Conservation (phyloP, 306 rosid genomes). For the Medicago arabica region DNA sequence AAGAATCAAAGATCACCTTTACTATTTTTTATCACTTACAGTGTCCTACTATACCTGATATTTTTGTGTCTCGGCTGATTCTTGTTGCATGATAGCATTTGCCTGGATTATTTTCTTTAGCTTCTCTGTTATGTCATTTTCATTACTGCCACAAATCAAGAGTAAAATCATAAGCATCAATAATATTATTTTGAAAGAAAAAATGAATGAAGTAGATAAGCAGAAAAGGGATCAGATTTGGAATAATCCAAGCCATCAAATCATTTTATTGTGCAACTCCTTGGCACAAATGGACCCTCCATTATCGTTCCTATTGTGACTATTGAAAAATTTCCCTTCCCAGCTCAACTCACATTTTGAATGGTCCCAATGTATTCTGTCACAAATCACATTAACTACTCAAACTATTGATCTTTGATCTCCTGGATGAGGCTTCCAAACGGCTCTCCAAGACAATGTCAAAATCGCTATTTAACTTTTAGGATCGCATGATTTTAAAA, state of each 20-base stretch:
- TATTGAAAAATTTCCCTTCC: not conserved
- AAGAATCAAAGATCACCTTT: too few species aligned
- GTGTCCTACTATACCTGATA: constrained; percentile 58
- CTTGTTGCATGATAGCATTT: constrained; percentile 63
- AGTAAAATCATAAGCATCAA: constrained; percentile 30
- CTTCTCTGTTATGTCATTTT: constrained; percentile 92
- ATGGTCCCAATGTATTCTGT: not conserved
- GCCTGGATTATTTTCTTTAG: constrained; percentile 68
- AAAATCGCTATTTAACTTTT: not conserved
- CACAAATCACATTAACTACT: constrained; percentile 14
- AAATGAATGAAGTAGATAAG: constrained; percentile 24
- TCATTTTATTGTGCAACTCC: constrained; percentile 3
- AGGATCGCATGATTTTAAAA: not conserved
- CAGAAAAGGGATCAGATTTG: constrained; percentile 9
- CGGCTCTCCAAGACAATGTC: not conserved
- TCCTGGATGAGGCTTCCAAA: constrained; percentile 8
- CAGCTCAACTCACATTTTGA: not conserved
- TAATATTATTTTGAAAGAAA: constrained; percentile 7
- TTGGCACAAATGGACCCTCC: constrained; percentile 6
- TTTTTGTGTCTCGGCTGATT: constrained; percentile 58
- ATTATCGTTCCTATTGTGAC: not conserved
- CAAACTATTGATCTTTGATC: not conserved
- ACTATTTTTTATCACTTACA: constrained; percentile 22
- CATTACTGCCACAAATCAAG: constrained; percentile 70
- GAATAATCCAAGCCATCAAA: constrained; percentile 6